phyloP scores from a whole-genome alignment of 768 basidiomycete species.

The Trametes punicea region DNA sequence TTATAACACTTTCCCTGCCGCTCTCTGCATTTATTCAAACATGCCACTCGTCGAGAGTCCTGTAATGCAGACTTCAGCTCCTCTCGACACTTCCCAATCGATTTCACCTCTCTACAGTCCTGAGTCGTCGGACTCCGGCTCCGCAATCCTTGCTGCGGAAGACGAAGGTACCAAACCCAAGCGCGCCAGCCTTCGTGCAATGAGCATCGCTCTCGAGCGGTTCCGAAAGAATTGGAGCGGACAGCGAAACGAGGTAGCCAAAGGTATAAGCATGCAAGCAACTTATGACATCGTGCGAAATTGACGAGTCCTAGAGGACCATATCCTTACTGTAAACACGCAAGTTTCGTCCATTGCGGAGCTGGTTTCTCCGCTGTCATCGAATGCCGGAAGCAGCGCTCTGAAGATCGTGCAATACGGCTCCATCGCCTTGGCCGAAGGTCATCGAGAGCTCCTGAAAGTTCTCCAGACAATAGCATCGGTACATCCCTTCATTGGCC shows the following conservation, averaged over 20 bases:
- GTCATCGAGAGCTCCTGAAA: slow-evolving; percentile 27
- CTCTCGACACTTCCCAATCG: background rate
- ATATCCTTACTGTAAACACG: background rate
- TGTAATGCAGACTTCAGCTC: background rate
- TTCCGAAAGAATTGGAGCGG: background rate
- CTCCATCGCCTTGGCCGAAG: slow-evolving; percentile 22
- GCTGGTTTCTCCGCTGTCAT: slow-evolving; percentile 7
- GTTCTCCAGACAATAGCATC: slow-evolving; percentile 27
- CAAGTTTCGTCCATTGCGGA: background rate
- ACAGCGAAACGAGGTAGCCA: background rate
- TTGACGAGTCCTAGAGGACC: background rate
- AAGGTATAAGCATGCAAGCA: background rate
- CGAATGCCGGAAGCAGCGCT: background rate
- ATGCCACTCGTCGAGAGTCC: background rate
- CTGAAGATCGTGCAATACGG: slow-evolving; percentile 5
- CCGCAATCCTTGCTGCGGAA: background rate
- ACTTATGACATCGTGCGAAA: background rate
- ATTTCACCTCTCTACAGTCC: background rate
- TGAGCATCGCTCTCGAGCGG: background rate
- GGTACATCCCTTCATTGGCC: slow-evolving; percentile 29
- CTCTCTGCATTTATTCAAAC: background rate
- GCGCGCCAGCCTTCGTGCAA: background rate
- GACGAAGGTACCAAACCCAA: background rate
- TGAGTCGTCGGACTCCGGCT: background rate
- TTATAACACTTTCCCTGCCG: background rate